phyloP scores from a whole-genome alignment of 1,284 basidiomycete genomes.

The Trametes hirsuta region DNA sequence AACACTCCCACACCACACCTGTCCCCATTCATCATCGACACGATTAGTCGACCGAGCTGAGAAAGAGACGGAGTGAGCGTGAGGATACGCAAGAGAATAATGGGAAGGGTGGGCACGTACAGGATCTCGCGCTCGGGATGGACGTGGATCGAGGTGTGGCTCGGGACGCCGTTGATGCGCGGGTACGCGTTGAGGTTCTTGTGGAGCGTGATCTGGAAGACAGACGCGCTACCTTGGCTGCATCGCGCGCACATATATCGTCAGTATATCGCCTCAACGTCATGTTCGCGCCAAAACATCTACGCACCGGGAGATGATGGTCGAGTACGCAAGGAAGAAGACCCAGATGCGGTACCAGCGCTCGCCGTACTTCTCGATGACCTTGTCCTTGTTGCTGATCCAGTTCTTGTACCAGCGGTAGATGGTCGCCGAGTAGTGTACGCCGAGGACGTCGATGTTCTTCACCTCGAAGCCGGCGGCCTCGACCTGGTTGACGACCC shows the following conservation, averaged over 20 bases:
- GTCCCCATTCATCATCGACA: too few species aligned
- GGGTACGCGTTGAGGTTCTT: slow-evolving; percentile 97
- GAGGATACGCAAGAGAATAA: too few species aligned
- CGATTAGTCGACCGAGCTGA: too few species aligned
- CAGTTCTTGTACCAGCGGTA: slow-evolving; percentile 97
- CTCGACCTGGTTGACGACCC: slow-evolving; percentile 91
- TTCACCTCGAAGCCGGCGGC: slow-evolving; percentile 96
- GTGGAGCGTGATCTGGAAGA: slow-evolving; percentile 96
- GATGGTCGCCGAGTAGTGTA: slow-evolving; percentile 97
- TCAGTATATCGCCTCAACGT: neutral
- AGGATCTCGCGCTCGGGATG: slow-evolving; percentile 50
- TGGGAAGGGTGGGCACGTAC: slow-evolving; percentile 38
- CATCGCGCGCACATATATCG: slow-evolving; percentile 24
- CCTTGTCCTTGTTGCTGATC: slow-evolving; percentile 88
- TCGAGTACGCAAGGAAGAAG: slow-evolving; percentile 87
- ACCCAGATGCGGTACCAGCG: slow-evolving; percentile 90
- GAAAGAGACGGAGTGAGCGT: too few species aligned
- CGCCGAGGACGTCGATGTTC: slow-evolving; percentile 93
- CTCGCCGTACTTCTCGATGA: slow-evolving; percentile 89
- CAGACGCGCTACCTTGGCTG: slow-evolving; percentile 84
- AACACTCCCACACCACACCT: too few species aligned
- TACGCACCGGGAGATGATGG: slow-evolving; percentile 67
- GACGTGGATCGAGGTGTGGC: slow-evolving; percentile 76
- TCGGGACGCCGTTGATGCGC: slow-evolving; percentile 79
- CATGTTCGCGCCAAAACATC: neutral